A percentile compares a stretch with the other conserved stretches of the same genome.
Evolutionary conservation across 2,329 filamentous ascomycete species (phyloP).

Genomic region (Cadophora sp.): DNA sequence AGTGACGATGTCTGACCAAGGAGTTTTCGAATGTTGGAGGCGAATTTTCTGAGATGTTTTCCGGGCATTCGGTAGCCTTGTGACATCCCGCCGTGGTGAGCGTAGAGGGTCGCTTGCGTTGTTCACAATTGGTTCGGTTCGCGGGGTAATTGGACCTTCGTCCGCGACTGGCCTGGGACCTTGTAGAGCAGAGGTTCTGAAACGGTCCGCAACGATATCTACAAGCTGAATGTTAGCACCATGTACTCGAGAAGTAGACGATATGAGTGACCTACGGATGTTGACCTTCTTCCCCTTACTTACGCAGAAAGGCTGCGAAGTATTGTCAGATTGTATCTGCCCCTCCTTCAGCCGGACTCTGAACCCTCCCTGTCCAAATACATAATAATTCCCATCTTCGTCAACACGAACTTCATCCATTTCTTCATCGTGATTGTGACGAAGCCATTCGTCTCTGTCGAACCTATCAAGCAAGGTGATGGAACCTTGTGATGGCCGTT

Average conservation of each 20-base stretch:
- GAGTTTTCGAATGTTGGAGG: background rate
- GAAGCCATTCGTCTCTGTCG: background rate
- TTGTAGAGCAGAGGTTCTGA: background rate
- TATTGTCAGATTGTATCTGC: background rate
- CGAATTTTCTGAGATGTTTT: background rate
- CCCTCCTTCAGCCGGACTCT: slow-evolving; percentile 4
- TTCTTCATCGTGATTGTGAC: background rate
- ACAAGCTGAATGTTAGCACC: background rate
- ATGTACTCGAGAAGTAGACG: background rate
- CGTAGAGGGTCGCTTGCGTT: background rate
- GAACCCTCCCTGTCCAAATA: background rate
- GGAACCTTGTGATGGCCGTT: background rate
- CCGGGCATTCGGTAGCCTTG: background rate
- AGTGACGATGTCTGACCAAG: background rate
- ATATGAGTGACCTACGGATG: background rate
- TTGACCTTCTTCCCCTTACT: slow-evolving; percentile 1
- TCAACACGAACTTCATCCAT: slow-evolving; percentile 10
- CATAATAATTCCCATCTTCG: slow-evolving; percentile 14
- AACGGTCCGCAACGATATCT: background rate
- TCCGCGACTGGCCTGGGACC: background rate
- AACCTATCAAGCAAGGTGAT: background rate
- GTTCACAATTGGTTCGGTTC: background rate
- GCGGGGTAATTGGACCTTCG: background rate
- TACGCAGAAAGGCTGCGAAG: slow-evolving; percentile 4
- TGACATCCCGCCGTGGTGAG: background rate